Base-by-base conservation (phyloP, 768 basidiomycete genomes). In the Mycena vitilis region DNA sequence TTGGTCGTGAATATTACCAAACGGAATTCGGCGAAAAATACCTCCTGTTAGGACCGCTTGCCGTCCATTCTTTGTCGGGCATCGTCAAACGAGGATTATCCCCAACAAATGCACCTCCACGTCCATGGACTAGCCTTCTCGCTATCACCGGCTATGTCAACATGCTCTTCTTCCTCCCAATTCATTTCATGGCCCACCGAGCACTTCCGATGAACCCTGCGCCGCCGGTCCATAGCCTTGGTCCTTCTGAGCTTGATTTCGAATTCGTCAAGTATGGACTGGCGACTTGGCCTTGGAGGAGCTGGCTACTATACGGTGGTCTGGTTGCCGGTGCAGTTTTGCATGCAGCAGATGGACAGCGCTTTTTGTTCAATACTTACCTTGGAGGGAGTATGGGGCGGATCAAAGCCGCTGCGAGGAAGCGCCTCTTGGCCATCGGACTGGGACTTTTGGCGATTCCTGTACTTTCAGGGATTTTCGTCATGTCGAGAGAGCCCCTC, bases 1-100 rank as follows among this genome's bases (percentile, higher is more conserved):
- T 96, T 15, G 93, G 94, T 12, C 81, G 94, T 60, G 94, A 95
- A 79, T 95, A 94, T 78, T 96, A 96, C 77, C 93, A 95, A 75
- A 92, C 91, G 0, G 63, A 80, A 0, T 84, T 90, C 59, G 87
- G 87, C 23, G 94, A 96, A 77, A 87, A 83, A 47, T 86, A 87
- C 49, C 86, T 95, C 15, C 81, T 95, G 12, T 81, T 92, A 38
- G 79, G 81, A 1, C 94, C 95, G 0, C 78, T 96, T n/a, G 80
- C 80, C 37, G 74, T 90, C 11, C 95, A 96, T 74, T 77, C 88
- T 23, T 65, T 87, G 7, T 84, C 91, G 0, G 88, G 87, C 5
- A 66, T 87, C n/a, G 72, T 85, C 10, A 90, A 90, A 69, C 88
- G 94, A 3, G 65, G 92, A 7, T 66, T 91, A 36, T 78, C 84